These are phyloP conservation scores for Neocucurbitaria cava DNA, from an alignment of 2,329 filamentous ascomycete species.

Conservation along the genomic window DNA sequence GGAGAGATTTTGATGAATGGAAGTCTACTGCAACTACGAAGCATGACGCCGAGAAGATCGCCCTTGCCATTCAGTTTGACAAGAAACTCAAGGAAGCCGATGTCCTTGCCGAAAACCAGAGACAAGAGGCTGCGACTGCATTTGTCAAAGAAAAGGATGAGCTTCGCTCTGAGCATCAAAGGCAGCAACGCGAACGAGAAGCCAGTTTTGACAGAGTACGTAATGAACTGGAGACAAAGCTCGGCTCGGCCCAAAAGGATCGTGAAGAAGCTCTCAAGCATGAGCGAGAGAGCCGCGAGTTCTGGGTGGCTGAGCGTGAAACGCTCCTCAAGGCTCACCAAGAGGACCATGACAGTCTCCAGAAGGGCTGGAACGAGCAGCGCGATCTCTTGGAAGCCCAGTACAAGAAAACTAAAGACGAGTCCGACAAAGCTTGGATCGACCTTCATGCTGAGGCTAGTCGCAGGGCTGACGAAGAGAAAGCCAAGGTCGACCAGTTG, in stretches of 20 bases:
- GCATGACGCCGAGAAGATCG: conserved; percentile 49
- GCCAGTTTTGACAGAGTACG: conserved; percentile 51
- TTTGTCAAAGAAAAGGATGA: conserved; percentile 45
- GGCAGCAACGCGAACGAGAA: conserved; percentile 49
- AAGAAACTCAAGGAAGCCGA: conserved; percentile 55
- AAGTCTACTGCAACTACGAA: conserved; percentile 47
- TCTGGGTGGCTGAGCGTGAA: conserved; percentile 55
- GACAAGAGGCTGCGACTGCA: conserved; percentile 52
- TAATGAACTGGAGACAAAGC: conserved; percentile 53
- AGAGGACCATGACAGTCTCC: conserved; percentile 59
- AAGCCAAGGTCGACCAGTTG: conserved; percentile 35
- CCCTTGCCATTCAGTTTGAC: conserved; percentile 49
- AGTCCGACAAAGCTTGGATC: conserved; percentile 56
- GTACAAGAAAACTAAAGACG: conserved; percentile 49
- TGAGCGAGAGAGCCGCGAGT: conserved; percentile 55
- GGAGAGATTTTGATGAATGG: conserved; percentile 53
- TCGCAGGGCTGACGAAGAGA: conserved; percentile 44
- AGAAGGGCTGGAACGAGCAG: conserved; percentile 60
- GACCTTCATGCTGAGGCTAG: conserved; percentile 47
- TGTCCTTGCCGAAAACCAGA: conserved; percentile 57
- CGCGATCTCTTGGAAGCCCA: conserved; percentile 52
- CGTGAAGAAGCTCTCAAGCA: conserved; percentile 56
- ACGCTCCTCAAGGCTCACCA: conserved; percentile 50
- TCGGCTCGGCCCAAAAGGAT: conserved; percentile 49
- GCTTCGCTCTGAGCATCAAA: conserved; percentile 40